A percentile compares a stretch with the other conserved stretches of the same genome.
Conservation (phyloP, 495 filamentous ascomycete species). For the Cladorrhinum samala region DNA sequence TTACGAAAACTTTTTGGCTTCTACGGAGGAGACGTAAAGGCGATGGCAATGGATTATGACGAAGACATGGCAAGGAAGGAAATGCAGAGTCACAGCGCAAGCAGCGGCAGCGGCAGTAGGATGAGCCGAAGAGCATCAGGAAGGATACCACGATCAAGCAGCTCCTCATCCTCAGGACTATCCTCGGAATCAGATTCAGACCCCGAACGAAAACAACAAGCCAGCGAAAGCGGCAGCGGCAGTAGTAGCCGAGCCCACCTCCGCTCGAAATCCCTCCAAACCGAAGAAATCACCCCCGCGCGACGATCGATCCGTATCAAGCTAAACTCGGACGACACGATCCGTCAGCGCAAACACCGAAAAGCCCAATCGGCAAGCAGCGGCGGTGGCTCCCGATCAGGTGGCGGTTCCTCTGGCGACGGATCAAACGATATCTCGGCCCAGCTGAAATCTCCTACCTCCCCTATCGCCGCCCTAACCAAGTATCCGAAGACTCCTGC, state of each 20-base stretch:
- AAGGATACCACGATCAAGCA: slow-evolving; percentile 46
- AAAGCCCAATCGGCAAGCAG: slow-evolving; percentile 41
- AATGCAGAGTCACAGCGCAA: slow-evolving; percentile 11
- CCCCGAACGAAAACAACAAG: slow-evolving; percentile 16
- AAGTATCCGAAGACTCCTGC: slow-evolving; percentile 84
- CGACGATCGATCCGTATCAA: slow-evolving; percentile 88
- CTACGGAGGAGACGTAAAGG: slow-evolving; percentile 30
- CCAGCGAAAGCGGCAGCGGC: slow-evolving; percentile 11
- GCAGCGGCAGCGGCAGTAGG: slow-evolving; percentile 3
- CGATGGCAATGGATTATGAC: slow-evolving; percentile 33
- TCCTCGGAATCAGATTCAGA: slow-evolving; percentile 59
- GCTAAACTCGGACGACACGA: slow-evolving; percentile 72
- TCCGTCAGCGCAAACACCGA: slow-evolving; percentile 55
- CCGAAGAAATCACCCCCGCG: slow-evolving; percentile 57
- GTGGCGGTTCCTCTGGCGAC: background rate
- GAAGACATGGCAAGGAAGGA: slow-evolving; percentile 29
- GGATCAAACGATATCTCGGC: slow-evolving; percentile 36
- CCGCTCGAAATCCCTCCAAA: slow-evolving; percentile 47
- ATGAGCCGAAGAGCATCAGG: slow-evolving; percentile 22
- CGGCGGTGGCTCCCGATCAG: slow-evolving; percentile 15
- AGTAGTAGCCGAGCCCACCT: slow-evolving; percentile 23
- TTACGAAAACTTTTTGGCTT: slow-evolving; percentile 52
- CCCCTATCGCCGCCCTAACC: slow-evolving; percentile 69
- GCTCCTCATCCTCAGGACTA: slow-evolving; percentile 53
- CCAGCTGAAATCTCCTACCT: slow-evolving; percentile 83